Evolutionary conservation across 2,329 filamentous ascomycete species (phyloP).

Genomic region (Pseudogymnoascus sp.): DNA sequence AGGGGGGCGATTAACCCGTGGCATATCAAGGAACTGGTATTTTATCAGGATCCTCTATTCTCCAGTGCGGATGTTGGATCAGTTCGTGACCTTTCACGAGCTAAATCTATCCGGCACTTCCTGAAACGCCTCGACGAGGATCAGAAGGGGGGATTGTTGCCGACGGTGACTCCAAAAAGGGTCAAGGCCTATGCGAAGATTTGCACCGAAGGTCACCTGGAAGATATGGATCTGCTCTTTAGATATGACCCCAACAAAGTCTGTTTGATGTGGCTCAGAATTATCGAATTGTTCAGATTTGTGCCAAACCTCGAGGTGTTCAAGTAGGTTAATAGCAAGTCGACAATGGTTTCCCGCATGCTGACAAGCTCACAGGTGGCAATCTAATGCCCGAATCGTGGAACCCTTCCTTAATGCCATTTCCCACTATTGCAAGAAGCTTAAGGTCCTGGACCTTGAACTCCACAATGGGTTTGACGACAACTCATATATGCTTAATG

Average conservation of each 20-base stretch:
- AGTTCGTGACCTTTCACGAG: background rate
- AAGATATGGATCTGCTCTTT: background rate
- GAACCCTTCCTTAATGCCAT: background rate
- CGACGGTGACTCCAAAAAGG: background rate
- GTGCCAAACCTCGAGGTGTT: background rate
- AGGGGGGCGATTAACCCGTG: background rate
- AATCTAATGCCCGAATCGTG: background rate
- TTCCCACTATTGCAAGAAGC: background rate
- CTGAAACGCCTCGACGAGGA: background rate
- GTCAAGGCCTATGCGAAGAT: background rate
- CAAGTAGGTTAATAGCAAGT: background rate
- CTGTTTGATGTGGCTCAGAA: conserved; percentile 1
- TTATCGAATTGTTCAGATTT: background rate
- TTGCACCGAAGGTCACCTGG: background rate
- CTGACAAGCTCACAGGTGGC: background rate
- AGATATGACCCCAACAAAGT: background rate
- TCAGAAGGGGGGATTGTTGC: background rate
- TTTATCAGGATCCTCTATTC: background rate
- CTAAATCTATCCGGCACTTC: background rate
- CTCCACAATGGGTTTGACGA: background rate
- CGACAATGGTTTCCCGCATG: background rate
- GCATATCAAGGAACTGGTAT: background rate
- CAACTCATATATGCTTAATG: background rate
- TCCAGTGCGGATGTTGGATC: background rate
- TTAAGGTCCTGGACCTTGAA: background rate